Conservation (phyloP, 202 grass and related monocot genomes). For the Brachypodium distachyon region DNA sequence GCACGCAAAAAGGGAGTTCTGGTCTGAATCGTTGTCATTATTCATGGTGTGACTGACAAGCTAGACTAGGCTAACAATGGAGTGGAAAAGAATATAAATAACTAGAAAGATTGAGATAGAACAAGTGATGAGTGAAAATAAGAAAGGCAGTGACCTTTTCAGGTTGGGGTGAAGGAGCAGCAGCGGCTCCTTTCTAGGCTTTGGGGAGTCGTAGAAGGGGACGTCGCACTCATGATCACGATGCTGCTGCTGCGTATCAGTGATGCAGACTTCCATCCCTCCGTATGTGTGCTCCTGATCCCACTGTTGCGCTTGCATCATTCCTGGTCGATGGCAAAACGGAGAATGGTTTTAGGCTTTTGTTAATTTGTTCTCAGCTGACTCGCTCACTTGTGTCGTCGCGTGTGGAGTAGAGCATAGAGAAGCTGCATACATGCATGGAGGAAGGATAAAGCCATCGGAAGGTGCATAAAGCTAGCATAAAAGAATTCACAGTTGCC, state of each 20-base stretch:
- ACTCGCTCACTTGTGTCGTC: background rate
- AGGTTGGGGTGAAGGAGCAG: slow-evolving; percentile 21
- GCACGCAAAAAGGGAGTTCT: background rate
- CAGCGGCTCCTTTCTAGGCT: slow-evolving; percentile 22
- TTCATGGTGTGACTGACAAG: too few species aligned
- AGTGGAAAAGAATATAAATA: background rate
- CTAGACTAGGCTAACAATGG: too few species aligned
- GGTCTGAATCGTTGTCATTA: too few species aligned
- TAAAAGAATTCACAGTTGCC: background rate
- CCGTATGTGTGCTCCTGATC: slow-evolving; percentile 7
- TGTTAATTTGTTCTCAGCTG: too few species aligned
- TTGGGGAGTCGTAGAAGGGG: slow-evolving; percentile 10
- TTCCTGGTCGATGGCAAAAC: slow-evolving; percentile 22
- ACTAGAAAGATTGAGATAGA: background rate
- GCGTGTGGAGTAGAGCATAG: background rate
- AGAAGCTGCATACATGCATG: background rate
- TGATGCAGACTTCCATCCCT: slow-evolving; percentile 21
- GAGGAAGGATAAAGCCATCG: background rate
- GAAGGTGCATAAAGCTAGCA: background rate
- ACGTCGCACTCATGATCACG: slow-evolving; percentile 24
- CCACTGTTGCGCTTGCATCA: slow-evolving; percentile 8
- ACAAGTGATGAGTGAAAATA: background rate
- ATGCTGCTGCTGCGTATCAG: background rate
- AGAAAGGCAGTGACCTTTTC: slow-evolving; percentile 36
- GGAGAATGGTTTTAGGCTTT: background rate